These are phyloP conservation scores for Scheffersomyces lignosus DNA, from an alignment of 805 yeast species.

Conservation along the genomic window DNA sequence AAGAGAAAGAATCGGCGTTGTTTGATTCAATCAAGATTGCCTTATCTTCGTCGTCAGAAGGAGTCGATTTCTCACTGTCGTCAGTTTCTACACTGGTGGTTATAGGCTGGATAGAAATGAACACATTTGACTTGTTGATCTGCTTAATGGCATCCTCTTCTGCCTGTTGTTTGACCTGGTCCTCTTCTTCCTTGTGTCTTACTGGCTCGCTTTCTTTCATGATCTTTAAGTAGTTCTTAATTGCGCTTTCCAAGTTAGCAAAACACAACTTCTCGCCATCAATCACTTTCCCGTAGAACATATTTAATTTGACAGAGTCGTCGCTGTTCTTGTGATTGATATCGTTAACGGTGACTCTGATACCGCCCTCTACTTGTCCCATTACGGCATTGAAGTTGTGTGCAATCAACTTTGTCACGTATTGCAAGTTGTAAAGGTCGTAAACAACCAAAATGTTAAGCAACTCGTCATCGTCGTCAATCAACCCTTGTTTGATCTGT, in stretches of 20 bases:
- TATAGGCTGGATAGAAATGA: slow-evolving; percentile 69
- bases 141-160: slow-evolving; percentile 19
- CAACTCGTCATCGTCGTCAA: slow-evolving; percentile 53
- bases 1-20: slow-evolving; percentile 62
- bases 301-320: slow-evolving; percentile 51
- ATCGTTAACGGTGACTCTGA: slow-evolving; percentile 59
- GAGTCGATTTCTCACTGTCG: slow-evolving; percentile 5
- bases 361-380: slow-evolving; percentile 78
- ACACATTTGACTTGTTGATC: slow-evolving; percentile 57
- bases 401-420: slow-evolving; percentile 48
- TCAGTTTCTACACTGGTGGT: slow-evolving; percentile 28
- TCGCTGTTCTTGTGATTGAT: slow-evolving; percentile 35
- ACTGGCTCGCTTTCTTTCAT: slow-evolving; percentile 13
- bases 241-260: slow-evolving; percentile 82
- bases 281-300: slow-evolving; percentile 71
- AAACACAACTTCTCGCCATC: slow-evolving; percentile 88
- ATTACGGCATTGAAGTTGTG: slow-evolving; percentile 61
- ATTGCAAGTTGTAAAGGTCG: slow-evolving; percentile 56
- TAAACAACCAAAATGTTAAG: slow-evolving; percentile 52
- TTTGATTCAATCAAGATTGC: slow-evolving; percentile 45
- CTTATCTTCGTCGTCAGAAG: slow-evolving; percentile 18
- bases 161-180: slow-evolving; percentile 21
- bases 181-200: slow-evolving; percentile 3
- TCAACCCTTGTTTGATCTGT: slow-evolving; percentile 50
- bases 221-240: slow-evolving; percentile 42